Evolutionary conservation across 148 eudicot species (phyloP).

Genomic region (Fagopyrum homotropicum): DNA sequence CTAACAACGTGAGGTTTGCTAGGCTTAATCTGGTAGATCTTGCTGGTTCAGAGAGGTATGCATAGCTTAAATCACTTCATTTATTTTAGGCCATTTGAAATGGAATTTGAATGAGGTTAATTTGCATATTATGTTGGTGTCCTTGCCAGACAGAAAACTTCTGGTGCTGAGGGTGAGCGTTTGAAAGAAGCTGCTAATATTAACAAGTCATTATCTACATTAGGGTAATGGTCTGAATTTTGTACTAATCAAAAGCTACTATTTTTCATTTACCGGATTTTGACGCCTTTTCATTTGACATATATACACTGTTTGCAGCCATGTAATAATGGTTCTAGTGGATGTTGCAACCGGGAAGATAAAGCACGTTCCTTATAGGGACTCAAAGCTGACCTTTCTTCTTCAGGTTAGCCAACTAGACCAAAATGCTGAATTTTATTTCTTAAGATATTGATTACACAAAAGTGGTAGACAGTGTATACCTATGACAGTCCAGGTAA

Average conservation of each 20-base stretch:
- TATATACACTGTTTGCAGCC: conserved; percentile 42
- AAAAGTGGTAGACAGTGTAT: background rate
- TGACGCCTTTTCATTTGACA: background rate
- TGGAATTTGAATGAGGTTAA: background rate
- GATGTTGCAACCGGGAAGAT: conserved; percentile 86
- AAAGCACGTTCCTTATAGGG: conserved; percentile 90
- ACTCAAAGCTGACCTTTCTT: conserved; percentile 95
- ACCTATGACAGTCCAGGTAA: background rate
- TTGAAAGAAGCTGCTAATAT: conserved; percentile 95
- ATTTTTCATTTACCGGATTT: conserved; percentile 10
- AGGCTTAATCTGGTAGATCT: conserved; percentile 96
- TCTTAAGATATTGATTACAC: background rate
- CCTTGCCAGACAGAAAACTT: conserved; percentile 76
- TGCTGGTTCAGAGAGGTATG: conserved; percentile 97
- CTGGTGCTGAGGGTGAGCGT: conserved; percentile 99
- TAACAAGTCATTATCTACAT: conserved; percentile 84
- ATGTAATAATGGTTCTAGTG: conserved; percentile 92
- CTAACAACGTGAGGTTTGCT: conserved; percentile 73
- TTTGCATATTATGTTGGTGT: conserved; percentile 11
- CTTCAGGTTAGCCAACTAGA: conserved; percentile 68
- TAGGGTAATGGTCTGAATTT: conserved; percentile 49
- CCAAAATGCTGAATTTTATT: background rate
- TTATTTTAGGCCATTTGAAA: background rate
- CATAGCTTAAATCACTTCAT: background rate
- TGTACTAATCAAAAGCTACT: background rate